These are phyloP conservation scores for Nicotiana undulata DNA, from an alignment of 257 asterid species.

Conservation along the genomic window DNA sequence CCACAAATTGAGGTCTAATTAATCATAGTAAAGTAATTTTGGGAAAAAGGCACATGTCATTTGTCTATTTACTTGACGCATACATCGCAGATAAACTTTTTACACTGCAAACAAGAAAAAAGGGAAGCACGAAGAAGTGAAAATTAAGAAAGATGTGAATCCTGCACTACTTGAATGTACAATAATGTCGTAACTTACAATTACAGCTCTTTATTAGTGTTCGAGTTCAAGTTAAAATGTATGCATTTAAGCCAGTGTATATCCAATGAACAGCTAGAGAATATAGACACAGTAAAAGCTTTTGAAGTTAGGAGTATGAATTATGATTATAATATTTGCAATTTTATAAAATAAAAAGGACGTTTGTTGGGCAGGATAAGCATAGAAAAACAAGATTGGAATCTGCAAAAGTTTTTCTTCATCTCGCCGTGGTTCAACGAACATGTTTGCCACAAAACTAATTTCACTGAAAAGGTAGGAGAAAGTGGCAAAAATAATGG, in stretches of 20 bases:
- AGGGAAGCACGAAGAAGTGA: background rate
- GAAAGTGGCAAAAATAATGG: background rate
- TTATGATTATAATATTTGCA: background rate
- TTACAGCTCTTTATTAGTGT: background rate
- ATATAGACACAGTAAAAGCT: background rate
- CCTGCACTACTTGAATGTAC: background rate
- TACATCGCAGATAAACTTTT: background rate
- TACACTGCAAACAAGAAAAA: background rate
- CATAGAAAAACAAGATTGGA: background rate
- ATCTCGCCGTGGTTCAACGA: background rate
- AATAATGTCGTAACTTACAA: background rate
- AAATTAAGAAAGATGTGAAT: background rate
- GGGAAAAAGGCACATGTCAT: background rate
- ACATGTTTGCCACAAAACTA: slow-evolving; percentile 5
- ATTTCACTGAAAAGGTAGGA: background rate
- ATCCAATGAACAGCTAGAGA: background rate
- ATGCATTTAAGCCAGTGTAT: background rate
- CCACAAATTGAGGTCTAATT: background rate
- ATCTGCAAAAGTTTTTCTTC: background rate
- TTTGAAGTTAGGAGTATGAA: background rate
- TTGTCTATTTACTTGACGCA: background rate
- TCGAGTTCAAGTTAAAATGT: background rate
- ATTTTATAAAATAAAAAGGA: background rate
- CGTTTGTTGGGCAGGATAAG: background rate
- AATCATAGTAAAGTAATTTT: background rate